These are phyloP conservation scores for Coemansia sp. DNA, from an alignment of 192 early-diverging fungal species.

Conservation along the genomic window DNA sequence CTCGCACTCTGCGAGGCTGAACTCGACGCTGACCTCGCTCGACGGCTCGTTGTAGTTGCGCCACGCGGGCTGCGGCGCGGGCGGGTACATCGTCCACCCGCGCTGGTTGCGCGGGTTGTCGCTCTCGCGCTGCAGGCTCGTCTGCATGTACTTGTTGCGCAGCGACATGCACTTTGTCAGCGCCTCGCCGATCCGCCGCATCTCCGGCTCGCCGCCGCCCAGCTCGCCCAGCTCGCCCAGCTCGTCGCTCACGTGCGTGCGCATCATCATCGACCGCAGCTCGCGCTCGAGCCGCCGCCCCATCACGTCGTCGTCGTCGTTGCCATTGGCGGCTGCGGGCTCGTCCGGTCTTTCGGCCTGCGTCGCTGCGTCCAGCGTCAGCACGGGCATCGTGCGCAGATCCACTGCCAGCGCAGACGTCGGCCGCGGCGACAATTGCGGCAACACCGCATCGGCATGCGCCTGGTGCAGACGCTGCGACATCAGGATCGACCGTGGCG, in stretches of 20 bases:
- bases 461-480: conserved; percentile 42
- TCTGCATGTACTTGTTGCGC: conserved; percentile 81
- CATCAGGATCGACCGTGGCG: conserved; percentile 45
- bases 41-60: conserved; percentile 42
- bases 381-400: neutral
- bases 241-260: conserved; percentile 10
- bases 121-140: conserved; percentile 64
- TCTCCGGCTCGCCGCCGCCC: conserved; percentile 30
- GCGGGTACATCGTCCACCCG: conserved; percentile 84
- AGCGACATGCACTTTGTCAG: conserved; percentile 74
- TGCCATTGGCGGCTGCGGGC: too few relatives aligned
- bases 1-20: conserved; percentile 6
- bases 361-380: neutral
- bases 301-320: conserved; percentile 14
- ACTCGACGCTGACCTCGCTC: conserved; percentile 6
- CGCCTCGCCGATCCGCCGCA: conserved; percentile 31
- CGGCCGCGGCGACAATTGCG: conserved; percentile 38
- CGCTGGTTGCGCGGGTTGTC: conserved; percentile 83
- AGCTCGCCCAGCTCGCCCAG: conserved; percentile 23
- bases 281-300: conserved; percentile 35
- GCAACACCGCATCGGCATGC: conserved; percentile 37
- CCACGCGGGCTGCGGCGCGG: conserved; percentile 76
- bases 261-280: conserved; percentile 42
- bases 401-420: neutral
- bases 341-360: too few relatives aligned